Percentiles rank a stretch among this genome's conserved stretches.
Conservation (phyloP, 306 rosid genomes). For the Quercus mongolica region DNA sequence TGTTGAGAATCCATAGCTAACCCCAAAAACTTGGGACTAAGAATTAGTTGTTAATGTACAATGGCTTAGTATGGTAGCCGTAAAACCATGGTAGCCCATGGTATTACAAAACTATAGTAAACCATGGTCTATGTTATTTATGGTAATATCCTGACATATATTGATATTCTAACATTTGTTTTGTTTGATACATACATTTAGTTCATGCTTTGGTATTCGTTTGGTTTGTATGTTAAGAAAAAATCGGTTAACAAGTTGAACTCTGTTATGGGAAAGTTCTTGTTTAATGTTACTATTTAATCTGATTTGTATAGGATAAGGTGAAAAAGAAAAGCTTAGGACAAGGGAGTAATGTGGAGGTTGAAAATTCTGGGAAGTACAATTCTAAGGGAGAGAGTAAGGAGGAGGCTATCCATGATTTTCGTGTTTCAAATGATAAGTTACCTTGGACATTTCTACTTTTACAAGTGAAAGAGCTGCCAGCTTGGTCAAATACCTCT, state of each 20-base stretch:
- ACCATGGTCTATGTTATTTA: too few species aligned
- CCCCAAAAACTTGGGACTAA: too few species aligned
- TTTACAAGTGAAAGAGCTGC: constrained; percentile 68
- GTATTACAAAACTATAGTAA: too few species aligned
- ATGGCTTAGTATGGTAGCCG: too few species aligned
- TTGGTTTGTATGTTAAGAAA: background rate
- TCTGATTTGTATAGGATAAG: constrained; percentile 30
- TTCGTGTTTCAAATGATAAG: constrained; percentile 42
- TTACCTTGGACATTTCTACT: constrained; percentile 69
- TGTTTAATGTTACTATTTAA: background rate
- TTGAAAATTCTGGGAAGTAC: constrained; percentile 17
- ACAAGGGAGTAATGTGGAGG: constrained; percentile 31
- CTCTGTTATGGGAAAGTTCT: background rate
- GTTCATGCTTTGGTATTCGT: background rate
- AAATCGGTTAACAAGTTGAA: background rate
- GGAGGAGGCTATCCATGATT: constrained; percentile 59
- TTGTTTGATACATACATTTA: background rate
- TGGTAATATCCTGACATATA: too few species aligned
- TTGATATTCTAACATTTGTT: background rate
- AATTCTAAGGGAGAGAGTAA: constrained; percentile 22
- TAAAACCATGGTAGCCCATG: too few species aligned
- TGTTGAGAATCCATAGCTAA: too few species aligned
- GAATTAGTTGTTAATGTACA: too few species aligned
- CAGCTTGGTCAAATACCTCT: constrained; percentile 80
- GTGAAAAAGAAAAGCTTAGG: constrained; percentile 15